Conservation (phyloP, 129 eudicot species). For the Tanacetum coccineum region DNA sequence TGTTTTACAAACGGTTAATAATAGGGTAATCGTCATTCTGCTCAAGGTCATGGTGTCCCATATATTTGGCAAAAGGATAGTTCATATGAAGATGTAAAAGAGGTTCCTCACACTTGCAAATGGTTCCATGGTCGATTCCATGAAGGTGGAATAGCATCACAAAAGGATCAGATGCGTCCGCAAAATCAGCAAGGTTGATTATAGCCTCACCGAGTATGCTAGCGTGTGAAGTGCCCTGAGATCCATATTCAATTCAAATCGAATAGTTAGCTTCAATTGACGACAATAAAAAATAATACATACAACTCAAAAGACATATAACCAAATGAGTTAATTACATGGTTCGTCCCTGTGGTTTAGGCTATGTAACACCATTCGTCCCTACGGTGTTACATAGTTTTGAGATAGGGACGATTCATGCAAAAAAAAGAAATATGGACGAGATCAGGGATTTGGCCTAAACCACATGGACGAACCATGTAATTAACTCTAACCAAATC, state of each 20-base stretch:
- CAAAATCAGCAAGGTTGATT: slow-evolving; percentile 89
- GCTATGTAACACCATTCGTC: too few relatives aligned
- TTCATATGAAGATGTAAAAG: not conserved
- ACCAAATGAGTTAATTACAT: too few relatives aligned
- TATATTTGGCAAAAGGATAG: not conserved
- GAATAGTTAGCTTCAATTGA: not conserved
- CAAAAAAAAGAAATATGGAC: too few relatives aligned
- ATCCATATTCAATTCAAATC: not conserved
- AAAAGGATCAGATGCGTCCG: slow-evolving; percentile 75
- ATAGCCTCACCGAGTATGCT: slow-evolving; percentile 88
- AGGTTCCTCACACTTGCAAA: slow-evolving; percentile 68
- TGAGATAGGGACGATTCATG: too few relatives aligned
- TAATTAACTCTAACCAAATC: too few relatives aligned
- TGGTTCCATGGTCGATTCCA: slow-evolving; percentile 70
- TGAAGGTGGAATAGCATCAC: slow-evolving; percentile 73
- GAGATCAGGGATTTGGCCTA: too few relatives aligned
- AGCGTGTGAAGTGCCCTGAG: slow-evolving; percentile 85
- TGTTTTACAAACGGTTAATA: too few relatives aligned
- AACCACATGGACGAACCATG: too few relatives aligned
- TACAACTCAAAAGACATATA: slow-evolving; percentile 8
- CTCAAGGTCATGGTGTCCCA: not conserved
- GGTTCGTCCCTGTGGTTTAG: too few relatives aligned
- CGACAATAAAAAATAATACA: not conserved
- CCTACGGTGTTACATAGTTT: too few relatives aligned
- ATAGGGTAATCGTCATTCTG: too few relatives aligned